Evolutionary conservation across 2,329 filamentous ascomycete species (phyloP), one percentile per base, ranked within the genome.

Genomic region (Cladosporium halotolerans): DNA sequence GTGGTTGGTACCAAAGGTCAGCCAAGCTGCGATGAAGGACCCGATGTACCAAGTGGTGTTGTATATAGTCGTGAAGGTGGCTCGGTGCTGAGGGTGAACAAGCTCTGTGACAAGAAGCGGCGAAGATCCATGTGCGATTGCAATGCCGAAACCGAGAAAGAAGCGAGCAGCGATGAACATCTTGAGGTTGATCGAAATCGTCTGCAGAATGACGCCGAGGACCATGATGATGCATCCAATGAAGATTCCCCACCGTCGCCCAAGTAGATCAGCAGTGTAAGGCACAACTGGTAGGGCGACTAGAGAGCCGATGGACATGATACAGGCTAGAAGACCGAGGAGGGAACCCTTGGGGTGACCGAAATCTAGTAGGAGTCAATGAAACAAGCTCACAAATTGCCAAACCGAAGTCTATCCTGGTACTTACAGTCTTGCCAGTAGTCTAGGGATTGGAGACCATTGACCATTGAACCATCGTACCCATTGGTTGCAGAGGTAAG

Each of bases 381-480:
- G 11, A 28, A 28, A 28, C 13, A 41, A 2, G 38, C 11, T 41
- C 38, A 41, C 18, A 41, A 41, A 16, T n/a, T 19, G 3, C 42
- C 10, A n/a, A 14, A 11, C 13, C 23, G 7, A 28, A 28, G 23
- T 7, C 6, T 5, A 34, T 43, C 2, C 23, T 7, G 5, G 13
- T 32, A 60, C 68, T 60, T 55, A 71, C 71, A 73, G 3, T 64
- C 55, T 54, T 72, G 60, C 77, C 77, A 79, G 41, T 70, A 64
- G 0, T 59, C 52, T 52, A 79, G 69, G 4, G 73, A 69, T 56
- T 79, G 76, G 1, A 79, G 59, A 5, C 71, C 72, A 56, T 79
- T 78, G 69, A 78, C 75, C 70, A 79, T 75, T 14, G 70, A 73
- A 3, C 74, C 74, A 59, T 78, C 75, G 48, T 77, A 78, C 1